Percentiles rank a stretch among this genome's conserved stretches.
Evolutionary conservation across 2,329 filamentous ascomycete genomes (phyloP).

Genomic region (Verticillium tricorpus): DNA sequence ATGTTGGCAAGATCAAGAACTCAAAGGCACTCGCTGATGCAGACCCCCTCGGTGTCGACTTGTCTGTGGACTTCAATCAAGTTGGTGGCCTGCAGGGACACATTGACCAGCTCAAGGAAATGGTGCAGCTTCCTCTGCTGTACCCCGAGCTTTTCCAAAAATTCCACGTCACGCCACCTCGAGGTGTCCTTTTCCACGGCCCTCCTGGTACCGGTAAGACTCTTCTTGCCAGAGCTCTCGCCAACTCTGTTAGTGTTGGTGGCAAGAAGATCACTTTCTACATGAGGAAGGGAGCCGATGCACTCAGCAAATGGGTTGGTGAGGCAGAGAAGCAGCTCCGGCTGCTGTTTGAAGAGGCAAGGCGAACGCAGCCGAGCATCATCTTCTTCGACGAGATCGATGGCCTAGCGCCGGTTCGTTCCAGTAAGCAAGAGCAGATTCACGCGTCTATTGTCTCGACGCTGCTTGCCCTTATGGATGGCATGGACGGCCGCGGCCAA

Average conservation of each 20-base stretch:
- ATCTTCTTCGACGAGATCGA: constrained; percentile 99
- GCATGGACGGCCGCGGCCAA: constrained; percentile 96
- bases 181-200: constrained; percentile 94
- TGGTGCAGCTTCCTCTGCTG: constrained; percentile 90
- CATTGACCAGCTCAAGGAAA: constrained; percentile 96
- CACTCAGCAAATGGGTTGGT: constrained; percentile 97
- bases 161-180: constrained; percentile 89
- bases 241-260: constrained; percentile 79
- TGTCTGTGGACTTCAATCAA: constrained; percentile 88
- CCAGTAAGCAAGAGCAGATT: constrained; percentile 98
- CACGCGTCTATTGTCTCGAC: constrained; percentile 97
- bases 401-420: constrained; percentile 89
- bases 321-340: constrained; percentile 95
- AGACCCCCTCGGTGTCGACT: constrained; percentile 88
- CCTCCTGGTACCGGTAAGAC: constrained; percentile 98
- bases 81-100: constrained; percentile 90
- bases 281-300: constrained; percentile 98
- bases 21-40: constrained; percentile 88
- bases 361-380: constrained; percentile 94
- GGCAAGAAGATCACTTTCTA: constrained; percentile 97
- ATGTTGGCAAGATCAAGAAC: constrained; percentile 91
- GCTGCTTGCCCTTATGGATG: constrained; percentile 90
- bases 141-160: constrained; percentile 92
- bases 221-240: constrained; percentile 85
- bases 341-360: constrained; percentile 89